Percentiles rank a stretch among this genome's conserved stretches.
phyloP scores from a whole-genome alignment of 371 early-diverging fungal species.

The Mucor lusitanicus region DNA sequence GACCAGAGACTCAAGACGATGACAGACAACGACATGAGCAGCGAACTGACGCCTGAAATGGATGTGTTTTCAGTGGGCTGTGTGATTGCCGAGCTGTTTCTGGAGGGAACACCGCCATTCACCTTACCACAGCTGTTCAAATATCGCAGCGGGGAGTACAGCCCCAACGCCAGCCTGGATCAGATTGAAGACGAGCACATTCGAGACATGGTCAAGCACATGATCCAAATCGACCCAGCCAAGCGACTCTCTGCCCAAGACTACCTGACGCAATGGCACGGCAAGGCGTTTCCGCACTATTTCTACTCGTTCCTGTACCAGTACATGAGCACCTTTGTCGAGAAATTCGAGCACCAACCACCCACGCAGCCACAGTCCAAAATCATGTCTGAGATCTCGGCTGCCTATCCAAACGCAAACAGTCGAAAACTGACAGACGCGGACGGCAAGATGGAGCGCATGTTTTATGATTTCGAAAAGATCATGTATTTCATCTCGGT shows the following conservation, averaged over 20 bases:
- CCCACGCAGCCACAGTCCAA: constrained; percentile 12
- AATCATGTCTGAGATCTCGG: constrained; percentile 26
- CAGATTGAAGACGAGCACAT: constrained; percentile 84
- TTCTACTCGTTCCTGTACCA: constrained; percentile 79
- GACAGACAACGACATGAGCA: constrained; percentile 36
- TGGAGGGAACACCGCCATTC: constrained; percentile 90
- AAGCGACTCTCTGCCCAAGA: constrained; percentile 70
- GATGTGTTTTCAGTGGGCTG: constrained; percentile 96
- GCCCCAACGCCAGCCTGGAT: constrained; percentile 65
- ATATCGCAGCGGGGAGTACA: constrained; percentile 80
- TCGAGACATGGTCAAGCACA: constrained; percentile 73
- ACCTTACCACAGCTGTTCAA: constrained; percentile 88
- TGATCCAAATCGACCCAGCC: constrained; percentile 85
- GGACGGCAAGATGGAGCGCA: constrained; percentile 77
- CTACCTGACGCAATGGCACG: constrained; percentile 78
- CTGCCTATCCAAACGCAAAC: constrained; percentile 25
- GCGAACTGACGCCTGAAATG: constrained; percentile 80
- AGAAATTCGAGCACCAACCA: constrained; percentile 35
- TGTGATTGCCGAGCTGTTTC: constrained; percentile 92
- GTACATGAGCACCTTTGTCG: constrained; percentile 72
- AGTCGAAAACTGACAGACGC: constrained; percentile 54
- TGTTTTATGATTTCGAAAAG: constrained; percentile 77
- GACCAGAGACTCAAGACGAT: constrained; percentile 58
- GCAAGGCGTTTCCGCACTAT: constrained; percentile 77
- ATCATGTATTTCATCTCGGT: constrained; percentile 62